Conservation (phyloP, 2,329 filamentous ascomycete species). For the Ophiostoma australiae region DNA sequence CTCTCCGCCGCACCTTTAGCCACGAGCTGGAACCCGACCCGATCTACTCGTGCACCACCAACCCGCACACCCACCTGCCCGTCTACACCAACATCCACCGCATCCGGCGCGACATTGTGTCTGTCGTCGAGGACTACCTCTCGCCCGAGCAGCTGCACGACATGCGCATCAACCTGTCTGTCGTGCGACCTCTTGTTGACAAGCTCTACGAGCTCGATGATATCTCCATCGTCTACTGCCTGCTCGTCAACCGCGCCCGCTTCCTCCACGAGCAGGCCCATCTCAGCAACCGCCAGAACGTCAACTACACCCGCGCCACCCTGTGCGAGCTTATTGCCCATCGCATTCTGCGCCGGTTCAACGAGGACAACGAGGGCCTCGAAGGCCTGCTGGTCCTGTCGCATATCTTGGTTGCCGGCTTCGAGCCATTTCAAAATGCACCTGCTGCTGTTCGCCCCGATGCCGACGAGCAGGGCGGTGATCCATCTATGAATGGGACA, state of each 20-base stretch:
- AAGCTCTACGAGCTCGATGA: constrained; percentile 74
- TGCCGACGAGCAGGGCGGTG: constrained; percentile 37
- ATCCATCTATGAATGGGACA: constrained; percentile 34
- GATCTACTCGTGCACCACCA: constrained; percentile 51
- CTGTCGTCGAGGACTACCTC: constrained; percentile 58
- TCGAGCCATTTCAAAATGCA: constrained; percentile 80
- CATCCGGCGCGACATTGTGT: constrained; percentile 59
- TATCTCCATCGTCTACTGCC: constrained; percentile 77
- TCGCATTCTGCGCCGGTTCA: constrained; percentile 70
- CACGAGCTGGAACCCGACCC: constrained; percentile 39
- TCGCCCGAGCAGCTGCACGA: constrained; percentile 73
- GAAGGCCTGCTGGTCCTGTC: constrained; percentile 68
- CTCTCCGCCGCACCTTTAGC: constrained; percentile 35
- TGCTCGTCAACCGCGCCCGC: constrained; percentile 75
- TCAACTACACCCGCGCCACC: constrained; percentile 70
- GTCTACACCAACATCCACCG: constrained; percentile 76
- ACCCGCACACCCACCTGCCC: constrained; percentile 59
- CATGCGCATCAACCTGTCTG: constrained; percentile 73
- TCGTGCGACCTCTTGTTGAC: constrained; percentile 77
- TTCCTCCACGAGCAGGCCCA: constrained; percentile 74
- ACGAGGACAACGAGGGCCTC: constrained; percentile 68
- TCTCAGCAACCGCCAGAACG: constrained; percentile 72
- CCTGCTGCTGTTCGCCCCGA: constrained; percentile 61
- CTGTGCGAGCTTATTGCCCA: constrained; percentile 77
- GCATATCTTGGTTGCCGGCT: constrained; percentile 75